A percentile compares a stretch with the other conserved stretches of the same genome.
Evolutionary conservation across 768 basidiomycete species (phyloP).

Genomic region (Amanita exitialis): DNA sequence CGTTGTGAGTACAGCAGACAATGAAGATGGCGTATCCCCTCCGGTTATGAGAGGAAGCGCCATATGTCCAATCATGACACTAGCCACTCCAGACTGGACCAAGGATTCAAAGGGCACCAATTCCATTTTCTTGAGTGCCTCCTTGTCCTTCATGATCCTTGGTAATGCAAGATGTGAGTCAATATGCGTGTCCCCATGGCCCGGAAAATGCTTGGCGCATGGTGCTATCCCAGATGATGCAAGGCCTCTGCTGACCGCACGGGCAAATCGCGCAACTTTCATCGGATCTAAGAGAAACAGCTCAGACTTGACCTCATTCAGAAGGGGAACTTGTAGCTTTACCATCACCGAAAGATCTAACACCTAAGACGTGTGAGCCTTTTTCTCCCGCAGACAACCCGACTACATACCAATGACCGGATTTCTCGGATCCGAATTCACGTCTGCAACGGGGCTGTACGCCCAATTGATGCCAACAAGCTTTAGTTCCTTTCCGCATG

Average conservation of each 20-base stretch:
- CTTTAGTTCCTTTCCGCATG: slow-evolving; percentile 46
- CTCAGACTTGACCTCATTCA: background rate
- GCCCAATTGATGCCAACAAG: slow-evolving; percentile 63
- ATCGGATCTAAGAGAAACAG: slow-evolving; percentile 35
- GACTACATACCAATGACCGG: slow-evolving; percentile 51
- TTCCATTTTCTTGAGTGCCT: slow-evolving; percentile 35
- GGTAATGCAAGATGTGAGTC: slow-evolving; percentile 66
- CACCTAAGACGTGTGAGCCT: slow-evolving; percentile 27
- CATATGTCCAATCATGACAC: no score
- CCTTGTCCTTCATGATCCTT: slow-evolving; percentile 38
- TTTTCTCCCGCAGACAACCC: background rate
- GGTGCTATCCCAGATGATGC: slow-evolving; percentile 42
- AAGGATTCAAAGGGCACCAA: slow-evolving; percentile 54
- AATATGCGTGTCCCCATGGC: slow-evolving; percentile 64
- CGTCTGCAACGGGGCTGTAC: slow-evolving; percentile 62
- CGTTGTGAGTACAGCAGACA: slow-evolving; percentile 37
- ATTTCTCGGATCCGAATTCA: slow-evolving; percentile 60
- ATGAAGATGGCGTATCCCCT: no score
- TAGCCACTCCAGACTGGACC: no score
- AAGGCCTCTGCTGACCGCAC: slow-evolving; percentile 39
- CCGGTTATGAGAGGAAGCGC: no score
- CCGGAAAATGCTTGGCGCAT: slow-evolving; percentile 59
- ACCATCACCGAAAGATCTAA: slow-evolving; percentile 67
- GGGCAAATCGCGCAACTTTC: slow-evolving; percentile 37
- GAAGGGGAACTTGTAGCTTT: background rate